A percentile compares a stretch with the other conserved stretches of the same genome.
phyloP scores from a whole-genome alignment of 495 filamentous ascomycete species.

The Talaromyces nanjingensis region DNA sequence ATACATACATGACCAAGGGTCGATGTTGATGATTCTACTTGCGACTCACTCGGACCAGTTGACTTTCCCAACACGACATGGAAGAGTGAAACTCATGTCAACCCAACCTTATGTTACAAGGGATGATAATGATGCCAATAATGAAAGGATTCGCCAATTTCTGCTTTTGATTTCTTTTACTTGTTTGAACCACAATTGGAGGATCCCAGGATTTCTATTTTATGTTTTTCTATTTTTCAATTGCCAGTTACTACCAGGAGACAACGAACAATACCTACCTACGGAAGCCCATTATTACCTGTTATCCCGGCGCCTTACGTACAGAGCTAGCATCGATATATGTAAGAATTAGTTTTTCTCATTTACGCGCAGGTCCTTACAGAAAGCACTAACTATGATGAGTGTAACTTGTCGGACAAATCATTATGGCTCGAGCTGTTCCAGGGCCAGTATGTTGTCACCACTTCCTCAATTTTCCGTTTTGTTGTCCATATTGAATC shows the following conservation, averaged over 20 bases:
- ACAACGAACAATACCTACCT: not conserved
- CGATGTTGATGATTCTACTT: not conserved
- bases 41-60: not conserved
- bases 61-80: not conserved
- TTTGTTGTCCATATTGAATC: not conserved
- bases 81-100: not conserved
- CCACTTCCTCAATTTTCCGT: not conserved
- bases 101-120: not conserved
- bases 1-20: not conserved
- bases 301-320: not conserved
- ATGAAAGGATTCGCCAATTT: not conserved
- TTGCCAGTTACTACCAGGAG: not conserved
- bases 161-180: not conserved
- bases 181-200: not conserved
- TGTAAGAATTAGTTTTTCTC: not conserved
- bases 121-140: not conserved
- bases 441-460: not conserved
- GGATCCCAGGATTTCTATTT: not conserved
- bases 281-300: not conserved
- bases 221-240: not conserved
- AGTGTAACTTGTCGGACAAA: not conserved
- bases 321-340: not conserved
- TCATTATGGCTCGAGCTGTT: not conserved
- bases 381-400: not conserved
- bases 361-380: not conserved